These are phyloP conservation scores for Podaxis sp. DNA, from an alignment of 768 basidiomycete genomes.

Conservation along the genomic window DNA sequence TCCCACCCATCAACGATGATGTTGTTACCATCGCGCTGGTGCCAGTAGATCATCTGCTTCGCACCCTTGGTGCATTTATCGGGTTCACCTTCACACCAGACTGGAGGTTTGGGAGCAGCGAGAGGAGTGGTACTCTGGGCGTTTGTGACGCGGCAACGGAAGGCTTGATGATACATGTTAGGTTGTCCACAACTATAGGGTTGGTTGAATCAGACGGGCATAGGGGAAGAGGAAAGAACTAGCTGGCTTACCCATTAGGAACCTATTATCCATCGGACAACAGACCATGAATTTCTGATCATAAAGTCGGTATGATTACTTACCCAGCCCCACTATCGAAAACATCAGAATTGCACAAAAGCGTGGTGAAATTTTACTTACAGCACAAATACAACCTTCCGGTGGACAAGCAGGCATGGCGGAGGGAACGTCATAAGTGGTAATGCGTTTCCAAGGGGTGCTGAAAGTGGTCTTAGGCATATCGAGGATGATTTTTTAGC, in stretches of 20 bases:
- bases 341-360: conserved; percentile 2
- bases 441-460: conserved; percentile 52
- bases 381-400: conserved; percentile 52
- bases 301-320: conserved; percentile 13
- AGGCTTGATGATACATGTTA: conserved; percentile 49
- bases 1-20: conserved; percentile 42
- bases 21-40: conserved; percentile 48
- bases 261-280: conserved; percentile 21
- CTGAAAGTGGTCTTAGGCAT: conserved; percentile 22
- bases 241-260: conserved; percentile 35
- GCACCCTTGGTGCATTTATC: conserved; percentile 43
- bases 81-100: conserved; percentile 51
- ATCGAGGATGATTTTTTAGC: not conserved
- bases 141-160: conserved; percentile 48
- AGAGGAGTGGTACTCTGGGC: conserved; percentile 38
- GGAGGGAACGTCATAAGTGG: conserved; percentile 46
- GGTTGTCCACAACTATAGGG: conserved; percentile 45
- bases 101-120: conserved; percentile 40
- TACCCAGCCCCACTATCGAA: conserved; percentile 52
- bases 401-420: conserved; percentile 47
- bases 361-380: conserved; percentile 26
- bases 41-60: conserved; percentile 58
- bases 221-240: not conserved
- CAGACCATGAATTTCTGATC: not conserved
- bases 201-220: not conserved